phyloP scores from a whole-genome alignment of 805 yeast genomes.

The Candida vaughaniae region DNA sequence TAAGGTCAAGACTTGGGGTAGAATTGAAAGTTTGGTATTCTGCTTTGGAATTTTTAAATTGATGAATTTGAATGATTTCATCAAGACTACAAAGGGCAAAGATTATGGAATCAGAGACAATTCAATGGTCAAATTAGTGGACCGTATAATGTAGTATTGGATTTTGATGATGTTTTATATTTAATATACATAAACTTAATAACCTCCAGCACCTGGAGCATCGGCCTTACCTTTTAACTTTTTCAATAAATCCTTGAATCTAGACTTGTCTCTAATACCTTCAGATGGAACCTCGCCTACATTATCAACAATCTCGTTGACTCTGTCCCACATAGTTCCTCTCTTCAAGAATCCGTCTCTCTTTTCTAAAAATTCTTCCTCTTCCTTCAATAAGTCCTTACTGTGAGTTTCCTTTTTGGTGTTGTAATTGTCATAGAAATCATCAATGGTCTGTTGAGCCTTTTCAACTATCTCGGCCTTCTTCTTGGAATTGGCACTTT shows the following conservation, averaged over 20 bases:
- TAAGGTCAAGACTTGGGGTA: constrained; percentile 28
- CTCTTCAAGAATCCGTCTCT: constrained; percentile 62
- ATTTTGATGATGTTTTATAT: background rate
- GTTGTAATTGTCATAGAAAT: constrained; percentile 88
- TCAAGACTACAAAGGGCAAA: constrained; percentile 19
- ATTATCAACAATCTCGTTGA: constrained; percentile 48
- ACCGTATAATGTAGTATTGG: constrained; percentile 20
- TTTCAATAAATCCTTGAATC: constrained; percentile 64
- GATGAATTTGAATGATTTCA: constrained; percentile 37
- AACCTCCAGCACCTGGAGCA: constrained; percentile 78
- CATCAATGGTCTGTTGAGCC: constrained; percentile 84
- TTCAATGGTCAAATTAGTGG: constrained; percentile 16
- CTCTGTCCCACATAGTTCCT: constrained; percentile 61
- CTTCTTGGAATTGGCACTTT: constrained; percentile 63
- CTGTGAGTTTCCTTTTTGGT: constrained; percentile 71
- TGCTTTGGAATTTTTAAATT: constrained; percentile 35
- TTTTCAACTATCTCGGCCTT: constrained; percentile 65
- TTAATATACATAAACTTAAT: constrained; percentile 21
- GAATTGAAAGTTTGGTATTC: constrained; percentile 32
- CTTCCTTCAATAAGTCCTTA: constrained; percentile 63
- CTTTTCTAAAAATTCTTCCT: constrained; percentile 66
- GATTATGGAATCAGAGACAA: constrained; percentile 18
- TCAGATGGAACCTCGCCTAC: constrained; percentile 46
- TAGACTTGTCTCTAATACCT: constrained; percentile 58
- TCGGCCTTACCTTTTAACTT: constrained; percentile 66